phyloP scores from a whole-genome alignment of 345 rosid species.

The Leavenworthia alabamica region DNA sequence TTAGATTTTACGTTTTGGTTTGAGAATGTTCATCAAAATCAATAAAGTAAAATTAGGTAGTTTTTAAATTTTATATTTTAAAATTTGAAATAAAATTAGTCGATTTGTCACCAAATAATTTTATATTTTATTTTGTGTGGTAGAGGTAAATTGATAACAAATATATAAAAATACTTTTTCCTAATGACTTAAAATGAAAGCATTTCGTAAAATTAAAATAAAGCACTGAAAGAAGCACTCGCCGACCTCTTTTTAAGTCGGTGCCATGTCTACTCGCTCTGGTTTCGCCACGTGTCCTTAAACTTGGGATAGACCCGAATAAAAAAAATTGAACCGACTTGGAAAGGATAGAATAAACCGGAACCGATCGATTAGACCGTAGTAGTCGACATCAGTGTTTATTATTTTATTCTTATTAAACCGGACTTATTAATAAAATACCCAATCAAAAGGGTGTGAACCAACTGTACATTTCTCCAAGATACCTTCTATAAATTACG shows the following conservation, averaged over 20 bases:
- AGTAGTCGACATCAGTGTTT: not conserved
- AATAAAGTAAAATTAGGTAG: too few species aligned
- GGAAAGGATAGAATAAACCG: not conserved
- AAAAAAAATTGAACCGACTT: not conserved
- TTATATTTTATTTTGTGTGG: not conserved
- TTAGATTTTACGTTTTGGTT: not conserved
- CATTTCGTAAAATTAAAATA: not conserved
- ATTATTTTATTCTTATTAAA: not conserved
- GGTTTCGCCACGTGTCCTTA: constrained; percentile 6
- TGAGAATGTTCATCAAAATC: not conserved
- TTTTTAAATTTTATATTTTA: too few species aligned
- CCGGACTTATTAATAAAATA: not conserved
- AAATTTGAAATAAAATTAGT: too few species aligned
- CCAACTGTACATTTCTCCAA: constrained; percentile 6
- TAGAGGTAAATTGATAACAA: not conserved
- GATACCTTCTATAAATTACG: constrained; percentile 11
- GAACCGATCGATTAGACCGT: not conserved
- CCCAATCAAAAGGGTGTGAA: constrained; percentile 18
- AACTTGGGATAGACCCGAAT: not conserved
- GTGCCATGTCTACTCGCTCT: constrained; percentile 4
- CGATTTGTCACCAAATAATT: too few species aligned
- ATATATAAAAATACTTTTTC: not conserved
- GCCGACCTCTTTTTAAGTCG: constrained; percentile 13
- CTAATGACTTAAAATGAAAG: not conserved
- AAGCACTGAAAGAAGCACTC: not conserved